Base-by-base conservation (phyloP, 1,284 basidiomycete genomes). In the Thelephora terrestris region DNA sequence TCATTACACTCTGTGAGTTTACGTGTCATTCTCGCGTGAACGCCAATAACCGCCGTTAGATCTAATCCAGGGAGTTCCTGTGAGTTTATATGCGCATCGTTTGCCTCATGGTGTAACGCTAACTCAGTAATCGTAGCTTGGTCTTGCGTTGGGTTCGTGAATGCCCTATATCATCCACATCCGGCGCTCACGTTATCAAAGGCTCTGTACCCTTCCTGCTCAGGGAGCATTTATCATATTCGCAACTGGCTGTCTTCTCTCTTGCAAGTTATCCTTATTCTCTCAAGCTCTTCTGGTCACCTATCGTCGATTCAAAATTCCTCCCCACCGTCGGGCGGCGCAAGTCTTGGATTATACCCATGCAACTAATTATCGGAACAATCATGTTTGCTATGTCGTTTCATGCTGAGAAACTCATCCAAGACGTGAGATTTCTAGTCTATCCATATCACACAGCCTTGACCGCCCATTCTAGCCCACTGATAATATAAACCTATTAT, bases 301-400 rank as follows among this genome's bases (percentile, higher is more conserved):
- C 96, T 39, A 88, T 99, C 55, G 92, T 99, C 50, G 96, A 99
- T 64, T 90, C 93, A 3, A 73, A 87, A 54, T 99, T 89, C 64
- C 75, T 89, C 55, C 71, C 79, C 39, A 79, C 79, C 44, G 62
- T 94, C 51, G 96, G 96, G 17, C 80, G 96, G 47, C 76, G 96
- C 54, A 99, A 98, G 68, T 93, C 89, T 52, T 99, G 96, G 96
- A 97, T 99, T 60, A 86, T 99, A 52, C 96, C 96, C 40, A 95
- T 99, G 71, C 96, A 99, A 66, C 65, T 85, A 25, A 78, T 94
- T 54, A 89, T 98, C 42, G 96, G 93, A 23, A 71, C 80, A 43
- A 73, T 92, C 55, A 89, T 99, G 81, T 74, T 93, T 58, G 84
- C 89, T 63, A 86, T 99, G 52, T 89, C 93, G 2, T 69, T 79